These are phyloP conservation scores for Cutaneotrichosporon spelunceum DNA, from an alignment of 1,284 basidiomycete genomes.

Conservation along the genomic window DNA sequence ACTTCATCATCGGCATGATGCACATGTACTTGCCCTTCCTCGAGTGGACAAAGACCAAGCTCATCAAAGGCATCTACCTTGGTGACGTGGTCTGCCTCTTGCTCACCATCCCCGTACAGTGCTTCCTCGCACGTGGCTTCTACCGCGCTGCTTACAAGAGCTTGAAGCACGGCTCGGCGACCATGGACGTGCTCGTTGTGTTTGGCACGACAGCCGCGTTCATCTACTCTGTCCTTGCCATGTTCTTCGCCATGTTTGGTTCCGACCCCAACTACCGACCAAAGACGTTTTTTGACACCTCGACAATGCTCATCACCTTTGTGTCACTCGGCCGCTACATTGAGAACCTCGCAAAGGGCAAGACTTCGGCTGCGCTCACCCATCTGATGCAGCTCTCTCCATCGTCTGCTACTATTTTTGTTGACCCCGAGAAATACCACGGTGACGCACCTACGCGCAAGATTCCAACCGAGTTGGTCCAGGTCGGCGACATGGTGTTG, in stretches of 20 bases:
- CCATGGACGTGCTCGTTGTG: slow-evolving; percentile 88
- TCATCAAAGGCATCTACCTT: slow-evolving; percentile 68
- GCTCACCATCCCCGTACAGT: slow-evolving; percentile 90
- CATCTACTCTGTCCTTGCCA: slow-evolving; percentile 73
- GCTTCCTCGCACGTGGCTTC: slow-evolving; percentile 84
- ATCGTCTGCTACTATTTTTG: slow-evolving; percentile 92
- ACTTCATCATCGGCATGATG: slow-evolving; percentile 88
- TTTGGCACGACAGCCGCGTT: slow-evolving; percentile 94
- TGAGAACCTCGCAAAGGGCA: slow-evolving; percentile 95
- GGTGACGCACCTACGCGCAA: slow-evolving; percentile 73
- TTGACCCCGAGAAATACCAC: slow-evolving; percentile 55
- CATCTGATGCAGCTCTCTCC: slow-evolving; percentile 94
- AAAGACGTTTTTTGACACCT: slow-evolving; percentile 95
- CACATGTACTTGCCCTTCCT: slow-evolving; percentile 58
- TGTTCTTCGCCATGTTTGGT: slow-evolving; percentile 65
- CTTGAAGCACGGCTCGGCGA: slow-evolving; percentile 80
- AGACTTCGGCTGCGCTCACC: slow-evolving; percentile 92
- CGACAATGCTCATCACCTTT: slow-evolving; percentile 97
- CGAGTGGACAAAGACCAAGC: slow-evolving; percentile 50
- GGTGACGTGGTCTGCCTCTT: slow-evolving; percentile 75
- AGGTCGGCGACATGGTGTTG: slow-evolving; percentile 90
- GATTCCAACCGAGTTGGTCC: slow-evolving; percentile 89
- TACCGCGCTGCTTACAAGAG: slow-evolving; percentile 88
- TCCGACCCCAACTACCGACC: slow-evolving; percentile 65
- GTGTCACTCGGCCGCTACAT: slow-evolving; percentile 92